Evolutionary conservation across 2,329 filamentous ascomycete species (phyloP).

Genomic region (Fusarium pseudocircinatum): DNA sequence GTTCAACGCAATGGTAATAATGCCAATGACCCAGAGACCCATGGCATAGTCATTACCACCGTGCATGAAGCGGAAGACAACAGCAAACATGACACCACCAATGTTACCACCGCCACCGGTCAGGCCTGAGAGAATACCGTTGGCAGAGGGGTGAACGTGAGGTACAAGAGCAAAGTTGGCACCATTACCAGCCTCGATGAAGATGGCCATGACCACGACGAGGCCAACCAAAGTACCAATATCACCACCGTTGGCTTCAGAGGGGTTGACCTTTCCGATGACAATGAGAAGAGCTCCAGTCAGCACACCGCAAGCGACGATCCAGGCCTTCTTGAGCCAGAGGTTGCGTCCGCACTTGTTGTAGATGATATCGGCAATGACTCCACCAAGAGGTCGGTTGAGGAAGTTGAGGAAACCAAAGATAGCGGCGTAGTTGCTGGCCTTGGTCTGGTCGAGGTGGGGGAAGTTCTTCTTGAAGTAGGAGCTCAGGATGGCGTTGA

Average conservation of each 20-base stretch:
- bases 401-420: conserved; percentile 79
- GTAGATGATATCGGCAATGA: conserved; percentile 62
- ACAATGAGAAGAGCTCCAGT: conserved; percentile 70
- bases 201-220: conserved; percentile 79
- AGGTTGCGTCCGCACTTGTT: conserved; percentile 47
- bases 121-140: conserved; percentile 79
- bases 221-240: conserved; percentile 77
- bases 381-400: conserved; percentile 73
- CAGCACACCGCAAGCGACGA: conserved; percentile 62
- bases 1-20: conserved; percentile 77
- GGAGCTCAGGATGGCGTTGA: conserved; percentile 67
- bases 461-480: conserved; percentile 71
- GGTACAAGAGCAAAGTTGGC: conserved; percentile 88
- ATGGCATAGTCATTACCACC: conserved; percentile 71
- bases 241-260: conserved; percentile 53
- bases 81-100: conserved; percentile 84
- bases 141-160: conserved; percentile 84
- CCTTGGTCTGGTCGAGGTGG: conserved; percentile 62
- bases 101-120: conserved; percentile 85
- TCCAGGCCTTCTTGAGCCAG: conserved; percentile 59
- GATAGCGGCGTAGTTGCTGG: conserved; percentile 73
- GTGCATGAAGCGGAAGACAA: conserved; percentile 79
- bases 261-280: conserved; percentile 71
- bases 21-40: conserved; percentile 84
- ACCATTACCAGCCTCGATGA: conserved; percentile 86